Evolutionary conservation across 1,139 yeast genomes (phyloP), one percentile per base, ranked within the genome.

Genomic region (Hansenula anomala): DNA sequence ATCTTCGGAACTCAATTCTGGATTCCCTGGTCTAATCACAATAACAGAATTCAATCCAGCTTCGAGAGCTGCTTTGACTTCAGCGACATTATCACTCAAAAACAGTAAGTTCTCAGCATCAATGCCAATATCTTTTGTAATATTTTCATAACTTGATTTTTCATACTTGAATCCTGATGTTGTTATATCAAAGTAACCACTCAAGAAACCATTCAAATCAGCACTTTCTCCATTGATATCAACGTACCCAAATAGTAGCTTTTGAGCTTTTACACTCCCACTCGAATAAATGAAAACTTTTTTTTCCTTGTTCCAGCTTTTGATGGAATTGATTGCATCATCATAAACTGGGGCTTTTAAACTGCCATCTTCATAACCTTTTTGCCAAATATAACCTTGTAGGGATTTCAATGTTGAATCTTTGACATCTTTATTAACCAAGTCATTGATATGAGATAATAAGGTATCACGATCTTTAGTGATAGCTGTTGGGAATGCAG

Each of bases 191-290:
- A 78, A 90, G 62, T 88, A 89, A 6, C 84, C 95, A 7, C 66
- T 50, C 26, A 90, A 57, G 23, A 59, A 55, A 1, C 62, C 58
- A 37, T 77, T 84, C 55, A 88, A 59, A 58, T 85, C 83, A 16
- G 61, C 51, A 27, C 56, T 52, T 5, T 44, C 45, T 6, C 51
- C 52, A 27, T 58, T 55, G 18, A 59, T 57, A 34, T 64, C 60
- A 6, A 85, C 90, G 56, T 86, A 75, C 0, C 70, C 71, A 55
- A 90, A 87, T 42, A 90, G 65, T 43, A 89, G 64, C 46, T 80
- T 80, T 54, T 90, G 97, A 0, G 97, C 97, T 41, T 78, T 74
- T 26, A 90, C 78, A 37, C 94, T 82, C 1, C 97, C 97, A n/a
- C 95, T 85, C 0, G 97, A 88, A 61, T 90, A 90, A 16, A 90